Base-by-base conservation (phyloP, 2,329 filamentous ascomycete species). In the Xylariaceae sp. region DNA sequence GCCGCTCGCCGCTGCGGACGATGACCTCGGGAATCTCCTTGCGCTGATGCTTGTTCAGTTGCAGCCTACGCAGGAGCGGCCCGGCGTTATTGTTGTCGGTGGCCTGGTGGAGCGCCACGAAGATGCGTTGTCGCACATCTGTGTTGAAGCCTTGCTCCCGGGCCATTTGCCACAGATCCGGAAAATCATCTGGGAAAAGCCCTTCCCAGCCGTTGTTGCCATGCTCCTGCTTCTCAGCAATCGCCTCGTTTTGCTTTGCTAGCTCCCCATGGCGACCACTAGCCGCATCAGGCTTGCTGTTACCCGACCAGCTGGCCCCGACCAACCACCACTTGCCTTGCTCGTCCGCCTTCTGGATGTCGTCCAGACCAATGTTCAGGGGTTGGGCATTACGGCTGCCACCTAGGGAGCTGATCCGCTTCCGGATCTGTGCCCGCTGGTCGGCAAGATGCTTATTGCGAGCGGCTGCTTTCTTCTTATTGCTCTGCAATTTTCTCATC, bases 291-390 rank as follows among this genome's bases (percentile, higher is more conserved):
- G 47, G 28, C 47, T 33, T 48, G 27, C 47, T 33, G 19, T 43
- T 46, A 5, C 72, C 74, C 4, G 71, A 65, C 76, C 90, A 95
- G 58, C 88, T 94, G n/a, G 92, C 90, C 32, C 92, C 92, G 5
- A 96, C 85, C 14, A 96, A 75, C 92, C 92, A 98, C 92, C 92
- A 98, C 64, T 94, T 95, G 1, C 92, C 92, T 53, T 81, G 84
- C 54, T 83, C 90, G 25, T 90, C 83, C 1, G 82, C 81, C 41
- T 89, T 77, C 42, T 78, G 78, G 32, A 98, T 85, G 51, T 98
- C 92, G 23, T 73, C 69, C 4, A 95, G 69, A 9, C 83, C 79
- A 37, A 95, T 80, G 7, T 86, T 78, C 39, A 98, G 70, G 4
- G 92, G 87, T 39, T 87, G 38, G 83, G 65, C 39, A 68, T 74